A percentile compares a stretch with the other conserved stretches of the same genome.
Evolutionary conservation across 768 basidiomycete species (phyloP).

Genomic region (Leccinum arenicola): DNA sequence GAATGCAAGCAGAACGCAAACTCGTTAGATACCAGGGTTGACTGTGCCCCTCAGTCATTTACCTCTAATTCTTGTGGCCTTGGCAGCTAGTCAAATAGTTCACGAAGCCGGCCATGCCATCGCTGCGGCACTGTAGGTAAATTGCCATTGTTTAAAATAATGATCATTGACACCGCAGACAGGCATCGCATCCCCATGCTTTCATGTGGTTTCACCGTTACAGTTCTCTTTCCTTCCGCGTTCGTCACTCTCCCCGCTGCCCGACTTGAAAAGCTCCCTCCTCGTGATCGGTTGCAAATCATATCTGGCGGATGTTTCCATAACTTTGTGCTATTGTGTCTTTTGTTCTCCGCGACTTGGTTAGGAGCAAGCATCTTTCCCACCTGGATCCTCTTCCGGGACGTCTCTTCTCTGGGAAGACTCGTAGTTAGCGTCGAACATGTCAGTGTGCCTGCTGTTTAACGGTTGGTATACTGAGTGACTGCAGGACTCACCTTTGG

Average conservation of each 20-base stretch:
- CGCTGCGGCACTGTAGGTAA: slow-evolving; percentile 66
- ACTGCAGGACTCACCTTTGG: slow-evolving; percentile 58
- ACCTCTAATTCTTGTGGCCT: slow-evolving; percentile 58
- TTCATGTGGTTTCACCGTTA: slow-evolving; percentile 59
- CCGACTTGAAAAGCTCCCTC: slow-evolving; percentile 37
- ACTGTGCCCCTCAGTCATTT: slow-evolving; percentile 76
- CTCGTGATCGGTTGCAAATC: slow-evolving; percentile 52
- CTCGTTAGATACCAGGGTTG: slow-evolving; percentile 70
- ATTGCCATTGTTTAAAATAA: background rate
- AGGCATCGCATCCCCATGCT: slow-evolving; percentile 68
- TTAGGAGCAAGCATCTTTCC: slow-evolving; percentile 27
- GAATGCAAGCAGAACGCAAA: slow-evolving; percentile 1
- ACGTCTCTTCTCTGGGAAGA: slow-evolving; percentile 50
- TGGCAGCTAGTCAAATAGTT: slow-evolving; percentile 63
- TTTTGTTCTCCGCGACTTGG: slow-evolving; percentile 40
- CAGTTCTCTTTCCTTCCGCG: slow-evolving; percentile 66
- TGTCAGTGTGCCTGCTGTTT: slow-evolving; percentile 37
- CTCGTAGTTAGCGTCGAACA: slow-evolving; percentile 53
- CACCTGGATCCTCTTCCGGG: slow-evolving; percentile 44
- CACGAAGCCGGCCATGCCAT: slow-evolving; percentile 84
- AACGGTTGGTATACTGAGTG: slow-evolving; percentile 5
- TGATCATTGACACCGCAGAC: slow-evolving; percentile 1
- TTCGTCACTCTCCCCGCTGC: slow-evolving; percentile 61
- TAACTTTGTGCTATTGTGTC: slow-evolving; percentile 60
- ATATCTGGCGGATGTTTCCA: slow-evolving; percentile 76